Percentiles rank a stretch among this genome's conserved stretches.
Evolutionary conservation across 495 filamentous ascomycete genomes (phyloP).

Genomic region (Cercophora sp.): DNA sequence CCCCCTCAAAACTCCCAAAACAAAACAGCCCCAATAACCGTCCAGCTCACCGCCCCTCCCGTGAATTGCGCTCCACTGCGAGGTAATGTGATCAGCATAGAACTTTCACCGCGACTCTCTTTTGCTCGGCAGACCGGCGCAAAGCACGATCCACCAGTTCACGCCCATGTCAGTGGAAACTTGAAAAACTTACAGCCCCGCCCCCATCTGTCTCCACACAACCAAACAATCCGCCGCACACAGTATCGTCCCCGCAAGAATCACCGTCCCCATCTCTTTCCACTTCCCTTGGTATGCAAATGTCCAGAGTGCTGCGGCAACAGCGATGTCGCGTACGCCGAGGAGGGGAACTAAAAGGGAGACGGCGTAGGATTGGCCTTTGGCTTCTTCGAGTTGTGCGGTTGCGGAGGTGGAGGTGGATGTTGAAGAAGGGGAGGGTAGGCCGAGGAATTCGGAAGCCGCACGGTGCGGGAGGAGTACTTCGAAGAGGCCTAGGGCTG

Average conservation of each 20-base stretch:
- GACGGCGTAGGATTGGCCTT: not conserved
- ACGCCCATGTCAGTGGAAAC: not conserved
- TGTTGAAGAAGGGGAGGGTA: not conserved
- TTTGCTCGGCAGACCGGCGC: too few relatives aligned
- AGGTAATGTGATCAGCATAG: not conserved
- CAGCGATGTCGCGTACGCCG: not conserved
- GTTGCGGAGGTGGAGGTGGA: not conserved
- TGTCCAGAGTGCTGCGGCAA: not conserved
- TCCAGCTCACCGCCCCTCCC: constrained; percentile 2
- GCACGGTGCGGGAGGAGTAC: not conserved
- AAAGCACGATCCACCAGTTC: not conserved
- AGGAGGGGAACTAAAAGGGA: not conserved
- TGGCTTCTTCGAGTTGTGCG: too few relatives aligned
- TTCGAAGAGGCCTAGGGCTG: not conserved
- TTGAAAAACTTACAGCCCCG: not conserved
- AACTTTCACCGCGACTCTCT: not conserved
- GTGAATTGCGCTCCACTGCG: constrained; percentile 1
- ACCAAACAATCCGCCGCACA: not conserved
- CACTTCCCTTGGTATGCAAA: constrained; percentile 3
- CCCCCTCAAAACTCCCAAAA: not conserved
- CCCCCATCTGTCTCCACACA: not conserved
- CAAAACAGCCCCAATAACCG: constrained; percentile 6
- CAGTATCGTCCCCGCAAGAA: constrained; percentile 6
- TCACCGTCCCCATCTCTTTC: constrained; percentile 2
- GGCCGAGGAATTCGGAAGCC: not conserved